These are phyloP conservation scores for Fusarium napiforme DNA, from an alignment of 2,329 filamentous ascomycete species.

Conservation along the genomic window DNA sequence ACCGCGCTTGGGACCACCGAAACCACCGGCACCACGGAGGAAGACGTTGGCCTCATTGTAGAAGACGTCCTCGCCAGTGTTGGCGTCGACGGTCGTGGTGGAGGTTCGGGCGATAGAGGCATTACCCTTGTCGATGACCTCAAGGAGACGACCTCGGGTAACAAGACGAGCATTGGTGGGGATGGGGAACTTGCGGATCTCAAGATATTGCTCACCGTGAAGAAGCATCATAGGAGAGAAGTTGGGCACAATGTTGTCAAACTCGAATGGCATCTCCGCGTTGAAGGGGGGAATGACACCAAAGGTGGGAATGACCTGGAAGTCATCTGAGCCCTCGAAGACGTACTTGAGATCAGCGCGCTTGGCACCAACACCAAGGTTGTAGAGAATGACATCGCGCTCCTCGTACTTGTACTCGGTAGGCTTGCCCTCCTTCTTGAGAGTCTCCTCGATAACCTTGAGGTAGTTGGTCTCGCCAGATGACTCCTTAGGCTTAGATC, in stretches of 20 bases:
- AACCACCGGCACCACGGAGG: conserved; percentile 89
- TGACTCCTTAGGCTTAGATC: conserved; percentile 59
- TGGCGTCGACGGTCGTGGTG: conserved; percentile 84
- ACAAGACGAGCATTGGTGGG: conserved; percentile 83
- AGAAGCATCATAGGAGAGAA: conserved; percentile 99
- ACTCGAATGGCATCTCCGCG: conserved; percentile 80
- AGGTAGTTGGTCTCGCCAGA: conserved; percentile 72
- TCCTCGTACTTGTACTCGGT: conserved; percentile 87
- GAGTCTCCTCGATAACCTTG: conserved; percentile 78
- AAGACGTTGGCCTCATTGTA: conserved; percentile 98
- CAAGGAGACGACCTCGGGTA: conserved; percentile 83
- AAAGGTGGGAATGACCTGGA: conserved; percentile 94
- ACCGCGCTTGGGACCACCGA: conserved; percentile 84
- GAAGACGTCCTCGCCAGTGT: conserved; percentile 89
- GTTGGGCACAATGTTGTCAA: conserved; percentile 89
- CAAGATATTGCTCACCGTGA: conserved; percentile 98
- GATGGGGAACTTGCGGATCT: conserved; percentile 91
- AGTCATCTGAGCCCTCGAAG: conserved; percentile 90
- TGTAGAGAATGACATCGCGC: conserved; percentile 92
- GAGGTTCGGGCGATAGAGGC: conserved; percentile 85
- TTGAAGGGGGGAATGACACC: conserved; percentile 96
- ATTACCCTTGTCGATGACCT: conserved; percentile 95
- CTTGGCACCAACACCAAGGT: conserved; percentile 92
- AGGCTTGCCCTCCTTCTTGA: conserved; percentile 74
- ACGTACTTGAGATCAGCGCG: conserved; percentile 86